Evolutionary conservation across 2,329 filamentous ascomycete genomes (phyloP).

Genomic region (Aphanoascus verrucosus): DNA sequence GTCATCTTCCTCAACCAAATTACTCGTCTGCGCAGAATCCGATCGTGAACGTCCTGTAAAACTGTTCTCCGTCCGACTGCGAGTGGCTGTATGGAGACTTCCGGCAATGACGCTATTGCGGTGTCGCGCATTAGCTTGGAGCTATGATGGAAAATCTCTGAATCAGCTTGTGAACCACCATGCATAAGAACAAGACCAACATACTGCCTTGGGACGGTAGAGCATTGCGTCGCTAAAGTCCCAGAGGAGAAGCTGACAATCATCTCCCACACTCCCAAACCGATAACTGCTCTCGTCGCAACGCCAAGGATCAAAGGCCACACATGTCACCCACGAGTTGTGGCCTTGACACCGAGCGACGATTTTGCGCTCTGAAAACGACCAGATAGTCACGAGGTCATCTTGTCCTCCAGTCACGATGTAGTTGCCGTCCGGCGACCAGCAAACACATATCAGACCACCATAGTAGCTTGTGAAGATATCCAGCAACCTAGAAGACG

Average conservation of each 20-base stretch:
- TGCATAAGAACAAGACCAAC: constrained; percentile 28
- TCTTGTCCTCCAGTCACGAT: constrained; percentile 92
- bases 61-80: constrained; percentile 52
- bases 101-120: constrained; percentile 27
- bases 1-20: constrained; percentile 38
- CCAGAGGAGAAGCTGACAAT: constrained; percentile 83
- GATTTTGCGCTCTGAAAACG: constrained; percentile 66
- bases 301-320: constrained; percentile 93
- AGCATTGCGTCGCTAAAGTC: constrained; percentile 97
- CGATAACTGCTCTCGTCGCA: constrained; percentile 93
- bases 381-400: constrained; percentile 94
- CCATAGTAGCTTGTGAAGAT: constrained; percentile 89
- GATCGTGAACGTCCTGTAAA: constrained; percentile 52
- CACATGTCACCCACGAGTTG: constrained; percentile 85
- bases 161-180: neutral
- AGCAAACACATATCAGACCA: constrained; percentile 83
- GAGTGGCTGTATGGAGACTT: constrained; percentile 35
- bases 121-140: constrained; percentile 30
- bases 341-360: constrained; percentile 91
- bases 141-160: constrained; percentile 15
- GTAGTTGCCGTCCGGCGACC: constrained; percentile 95
- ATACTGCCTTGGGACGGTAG: constrained; percentile 66
- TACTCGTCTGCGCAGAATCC: constrained; percentile 54
- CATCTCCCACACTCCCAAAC: constrained; percentile 91
- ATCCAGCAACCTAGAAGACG: constrained; percentile 58